Base-by-base conservation (phyloP, 768 basidiomycete species). In the Podaxis sp. region DNA sequence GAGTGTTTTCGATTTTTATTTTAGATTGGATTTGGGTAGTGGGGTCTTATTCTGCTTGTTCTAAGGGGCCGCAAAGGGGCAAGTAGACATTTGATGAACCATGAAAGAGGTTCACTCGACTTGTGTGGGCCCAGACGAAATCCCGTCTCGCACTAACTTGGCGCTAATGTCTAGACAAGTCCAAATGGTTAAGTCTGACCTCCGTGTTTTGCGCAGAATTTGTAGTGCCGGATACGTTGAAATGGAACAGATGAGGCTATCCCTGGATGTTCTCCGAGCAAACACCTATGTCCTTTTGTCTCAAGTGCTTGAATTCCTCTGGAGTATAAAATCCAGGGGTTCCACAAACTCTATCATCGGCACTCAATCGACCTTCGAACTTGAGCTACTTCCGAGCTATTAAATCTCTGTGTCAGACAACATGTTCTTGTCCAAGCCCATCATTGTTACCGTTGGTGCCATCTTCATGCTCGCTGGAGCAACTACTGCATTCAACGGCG, bases 401-500 rank as follows among this genome's bases (percentile, higher is more conserved):
- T 18, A 48, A 46, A 40, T 25, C 40, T 32, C 37, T 46, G 37
- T 23, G n/a, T 27, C 38, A 27, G 47, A 13, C 11, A 50, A 14
- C 21, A 62, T 64, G 61, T 37, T 37, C 14, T 55, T 62, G 23
- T 13, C 48, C 48, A 51, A 58, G 4, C 11, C 14, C n/a, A 50
- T 54, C 38, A 51, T 55, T 28, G 27, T 36, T 14, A 14, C 52
- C 35, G 18, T 54, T 28, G 52, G 52, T 25, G 52, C 37, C 18
- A 4, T 46, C 50, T 18, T 36, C 21, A 51, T 46, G 13, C 28
- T 62, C 16, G 23, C 57, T 16, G 61, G 64, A 11, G 23, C 50
- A 10, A 58, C 47, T n/a, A 18, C 40, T 7, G 61, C 65, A 3
- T 61, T 62, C 57, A 44, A 44, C 32, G 67, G 67, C 21, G 64